phyloP scores from a whole-genome alignment of 2,329 filamentous ascomycete species.

The Aspergillus pseudonomiae region DNA sequence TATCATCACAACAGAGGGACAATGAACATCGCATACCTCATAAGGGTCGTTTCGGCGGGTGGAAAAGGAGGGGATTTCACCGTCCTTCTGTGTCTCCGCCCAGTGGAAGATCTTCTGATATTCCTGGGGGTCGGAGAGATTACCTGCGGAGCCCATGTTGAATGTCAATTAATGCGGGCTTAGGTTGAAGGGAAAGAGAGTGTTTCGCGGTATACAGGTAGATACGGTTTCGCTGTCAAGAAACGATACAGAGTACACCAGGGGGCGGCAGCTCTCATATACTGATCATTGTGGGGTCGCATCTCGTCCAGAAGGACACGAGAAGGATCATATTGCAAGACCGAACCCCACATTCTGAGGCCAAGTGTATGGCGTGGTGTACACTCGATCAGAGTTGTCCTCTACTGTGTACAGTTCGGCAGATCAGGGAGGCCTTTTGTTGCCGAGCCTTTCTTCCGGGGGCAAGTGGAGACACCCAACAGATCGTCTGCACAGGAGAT shows the following conservation, averaged over 20 bases:
- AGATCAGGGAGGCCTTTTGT: constrained; percentile 22
- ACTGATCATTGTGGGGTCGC: background rate
- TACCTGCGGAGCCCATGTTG: constrained; percentile 31
- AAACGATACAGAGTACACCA: background rate
- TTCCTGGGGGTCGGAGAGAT: constrained; percentile 37
- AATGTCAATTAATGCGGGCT: background rate
- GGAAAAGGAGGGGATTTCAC: constrained; percentile 57
- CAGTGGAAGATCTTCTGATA: constrained; percentile 60
- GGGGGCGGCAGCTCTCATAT: constrained; percentile 5
- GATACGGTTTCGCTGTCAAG: background rate
- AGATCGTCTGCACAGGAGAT: background rate
- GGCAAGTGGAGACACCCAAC: constrained; percentile 11
- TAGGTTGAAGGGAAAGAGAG: background rate
- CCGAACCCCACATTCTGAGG: background rate
- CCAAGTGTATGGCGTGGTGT: background rate
- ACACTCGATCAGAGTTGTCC: background rate
- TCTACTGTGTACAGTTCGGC: constrained; percentile 22
- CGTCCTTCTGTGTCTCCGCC: constrained; percentile 64
- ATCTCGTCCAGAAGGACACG: background rate
- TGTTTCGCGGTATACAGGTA: background rate
- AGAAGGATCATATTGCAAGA: background rate
- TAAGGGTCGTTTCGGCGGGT: constrained; percentile 59
- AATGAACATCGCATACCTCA: constrained; percentile 38
- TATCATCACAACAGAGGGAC: too few species aligned
- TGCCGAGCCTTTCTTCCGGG: constrained; percentile 24